These are phyloP conservation scores for Pseudocercospora eumusae DNA, from an alignment of 2,329 filamentous ascomycete species.

Conservation along the genomic window DNA sequence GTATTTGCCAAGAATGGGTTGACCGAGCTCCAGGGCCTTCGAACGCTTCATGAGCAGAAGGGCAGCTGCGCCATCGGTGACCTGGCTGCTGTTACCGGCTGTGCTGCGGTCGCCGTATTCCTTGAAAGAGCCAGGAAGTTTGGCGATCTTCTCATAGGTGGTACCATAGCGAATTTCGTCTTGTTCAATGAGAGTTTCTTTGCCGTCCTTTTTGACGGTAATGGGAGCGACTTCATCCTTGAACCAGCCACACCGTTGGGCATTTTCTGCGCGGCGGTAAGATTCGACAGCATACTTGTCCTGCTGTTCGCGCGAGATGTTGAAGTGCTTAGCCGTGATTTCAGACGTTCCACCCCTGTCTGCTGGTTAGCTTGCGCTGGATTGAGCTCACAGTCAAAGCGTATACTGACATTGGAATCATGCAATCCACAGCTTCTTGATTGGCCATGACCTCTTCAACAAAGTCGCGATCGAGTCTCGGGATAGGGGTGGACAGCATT, in stretches of 20 bases:
- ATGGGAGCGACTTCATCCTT: slow-evolving; percentile 78
- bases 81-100: slow-evolving; percentile 80
- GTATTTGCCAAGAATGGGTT: slow-evolving; percentile 76
- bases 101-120: slow-evolving; percentile 68
- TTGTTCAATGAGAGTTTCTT: slow-evolving; percentile 63
- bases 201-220: slow-evolving; percentile 50
- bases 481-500: slow-evolving; percentile 90
- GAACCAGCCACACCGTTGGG: slow-evolving; percentile 69
- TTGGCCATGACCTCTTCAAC: slow-evolving; percentile 68
- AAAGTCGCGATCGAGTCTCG: slow-evolving; percentile 73
- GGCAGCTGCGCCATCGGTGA: slow-evolving; percentile 84
- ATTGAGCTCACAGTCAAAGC: no score
- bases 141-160: slow-evolving; percentile 64
- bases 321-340: slow-evolving; percentile 78
- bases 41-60: slow-evolving; percentile 82
- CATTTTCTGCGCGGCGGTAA: slow-evolving; percentile 70
- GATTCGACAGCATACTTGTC: slow-evolving; percentile 77
- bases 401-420: slow-evolving; percentile 86
- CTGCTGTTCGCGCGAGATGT: slow-evolving; percentile 71
- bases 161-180: slow-evolving; percentile 71
- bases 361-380: neutral
- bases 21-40: slow-evolving; percentile 66
- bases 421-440: slow-evolving; percentile 77
- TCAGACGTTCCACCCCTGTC: slow-evolving; percentile 62
- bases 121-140: slow-evolving; percentile 81